A percentile compares a stretch with the other conserved stretches of the same genome.
Conservation (phyloP, 2,329 filamentous ascomycete genomes). For the Venturiaceae sp. region DNA sequence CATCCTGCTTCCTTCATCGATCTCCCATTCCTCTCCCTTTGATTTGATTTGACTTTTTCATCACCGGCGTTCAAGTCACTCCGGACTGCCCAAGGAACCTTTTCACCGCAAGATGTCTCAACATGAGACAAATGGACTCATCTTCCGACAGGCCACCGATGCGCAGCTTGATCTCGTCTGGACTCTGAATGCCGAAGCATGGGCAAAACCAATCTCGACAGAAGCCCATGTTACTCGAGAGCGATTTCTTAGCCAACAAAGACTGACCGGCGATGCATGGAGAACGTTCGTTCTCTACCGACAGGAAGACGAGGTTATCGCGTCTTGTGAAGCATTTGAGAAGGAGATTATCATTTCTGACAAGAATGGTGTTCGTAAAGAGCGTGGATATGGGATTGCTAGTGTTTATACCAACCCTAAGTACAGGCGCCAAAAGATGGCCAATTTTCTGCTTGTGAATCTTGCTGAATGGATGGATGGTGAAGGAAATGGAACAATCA, state of each 20-base stretch:
- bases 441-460: not conserved
- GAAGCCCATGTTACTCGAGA: not conserved
- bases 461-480: slow-evolving; percentile 2
- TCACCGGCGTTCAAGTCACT: not conserved
- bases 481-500: not conserved
- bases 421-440: not conserved
- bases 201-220: not conserved
- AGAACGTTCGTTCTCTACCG: not conserved
- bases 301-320: not conserved
- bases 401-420: not conserved
- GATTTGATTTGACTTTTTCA: not conserved
- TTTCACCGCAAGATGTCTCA: not conserved
- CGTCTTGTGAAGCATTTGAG: not conserved
- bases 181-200: not conserved
- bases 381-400: not conserved
- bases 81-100: not conserved
- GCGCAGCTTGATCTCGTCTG: not conserved
- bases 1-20: not conserved
- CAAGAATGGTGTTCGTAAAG: not conserved
- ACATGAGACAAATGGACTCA: not conserved
- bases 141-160: not conserved
- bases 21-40: not conserved
- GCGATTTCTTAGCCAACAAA: not conserved
- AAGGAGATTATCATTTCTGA: not conserved
- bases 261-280: not conserved